These are phyloP conservation scores for Mycena filopes DNA, from an alignment of 768 basidiomycete genomes.

Conservation along the genomic window DNA sequence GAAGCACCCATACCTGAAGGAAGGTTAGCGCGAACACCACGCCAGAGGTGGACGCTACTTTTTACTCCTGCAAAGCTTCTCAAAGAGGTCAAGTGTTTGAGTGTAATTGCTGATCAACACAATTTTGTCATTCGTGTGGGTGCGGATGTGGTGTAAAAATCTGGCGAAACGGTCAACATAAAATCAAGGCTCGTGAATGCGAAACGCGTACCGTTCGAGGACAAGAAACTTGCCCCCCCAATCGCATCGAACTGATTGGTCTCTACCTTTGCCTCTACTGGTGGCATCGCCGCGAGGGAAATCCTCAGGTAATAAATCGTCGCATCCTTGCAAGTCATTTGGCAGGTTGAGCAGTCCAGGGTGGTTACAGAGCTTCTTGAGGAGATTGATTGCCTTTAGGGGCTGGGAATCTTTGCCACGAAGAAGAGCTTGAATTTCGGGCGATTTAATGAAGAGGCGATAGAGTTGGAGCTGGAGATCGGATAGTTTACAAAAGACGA, in stretches of 20 bases:
- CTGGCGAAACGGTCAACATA: constrained; percentile 50
- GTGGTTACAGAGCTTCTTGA: constrained; percentile 97
- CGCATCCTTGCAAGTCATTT: constrained; percentile 84
- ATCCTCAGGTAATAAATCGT: constrained; percentile 82
- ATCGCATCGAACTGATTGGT: constrained; percentile 72
- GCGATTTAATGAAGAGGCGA: constrained; percentile 90
- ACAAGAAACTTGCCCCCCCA: constrained; percentile 95
- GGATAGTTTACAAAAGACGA: constrained; percentile 91
- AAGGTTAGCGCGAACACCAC: constrained; percentile 15
- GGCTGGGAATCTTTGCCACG: constrained; percentile 91
- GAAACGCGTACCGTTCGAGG: constrained; percentile 76
- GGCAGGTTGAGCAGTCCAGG: constrained; percentile 91
- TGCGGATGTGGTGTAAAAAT: constrained; percentile 85
- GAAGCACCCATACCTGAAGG: constrained; percentile 84
- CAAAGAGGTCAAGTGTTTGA: constrained; percentile 93
- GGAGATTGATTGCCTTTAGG: constrained; percentile 93
- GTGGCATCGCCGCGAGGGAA: constrained; percentile 63
- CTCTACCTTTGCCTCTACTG: constrained; percentile 53
- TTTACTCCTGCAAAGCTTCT: constrained; percentile 86
- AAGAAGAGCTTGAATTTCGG: constrained; percentile 90
- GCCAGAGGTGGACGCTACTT: constrained; percentile 60
- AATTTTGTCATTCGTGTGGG: constrained; percentile 91
- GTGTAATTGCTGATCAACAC: constrained; percentile 98
- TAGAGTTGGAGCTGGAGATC: constrained; percentile 88
- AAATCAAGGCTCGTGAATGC: neutral